Evolutionary conservation across 257 asterid species (phyloP).

Genomic region (Solanum etuberosum): DNA sequence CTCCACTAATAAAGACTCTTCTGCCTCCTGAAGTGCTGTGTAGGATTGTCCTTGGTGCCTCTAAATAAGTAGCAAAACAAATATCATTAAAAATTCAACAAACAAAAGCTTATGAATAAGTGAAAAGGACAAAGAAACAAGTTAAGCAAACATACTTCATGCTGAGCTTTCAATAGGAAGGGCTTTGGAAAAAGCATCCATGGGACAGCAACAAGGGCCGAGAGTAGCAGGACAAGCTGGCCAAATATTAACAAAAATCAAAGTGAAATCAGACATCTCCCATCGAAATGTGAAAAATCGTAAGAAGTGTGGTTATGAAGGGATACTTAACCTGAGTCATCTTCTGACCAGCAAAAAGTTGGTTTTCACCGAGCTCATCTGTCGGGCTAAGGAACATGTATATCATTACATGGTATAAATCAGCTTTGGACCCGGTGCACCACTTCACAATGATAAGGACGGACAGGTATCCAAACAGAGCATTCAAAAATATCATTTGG

Average conservation of each 20-base stretch:
- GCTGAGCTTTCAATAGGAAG: slow-evolving; percentile 68
- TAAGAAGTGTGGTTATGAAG: not conserved
- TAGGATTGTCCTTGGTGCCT: slow-evolving; percentile 85
- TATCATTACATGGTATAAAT: slow-evolving; percentile 95
- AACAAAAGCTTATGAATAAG: not conserved
- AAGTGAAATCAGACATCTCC: not conserved
- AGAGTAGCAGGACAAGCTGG: slow-evolving; percentile 63
- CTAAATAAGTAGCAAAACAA: slow-evolving; percentile 28
- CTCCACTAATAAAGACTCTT: slow-evolving; percentile 71
- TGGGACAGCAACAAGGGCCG: slow-evolving; percentile 83
- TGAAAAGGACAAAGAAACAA: not conserved
- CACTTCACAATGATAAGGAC: slow-evolving; percentile 80
- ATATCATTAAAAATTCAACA: not conserved
- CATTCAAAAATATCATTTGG: slow-evolving; percentile 80
- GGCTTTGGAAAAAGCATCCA: slow-evolving; percentile 99
- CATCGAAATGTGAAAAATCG: not conserved
- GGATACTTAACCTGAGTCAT: slow-evolving; percentile 50
- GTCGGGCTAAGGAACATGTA: slow-evolving; percentile 98
- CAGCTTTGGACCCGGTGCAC: slow-evolving; percentile 95
- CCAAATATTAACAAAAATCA: slow-evolving; percentile 2
- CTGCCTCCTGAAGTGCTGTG: slow-evolving; percentile 59
- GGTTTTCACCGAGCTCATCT: slow-evolving; percentile 87
- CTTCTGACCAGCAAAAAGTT: slow-evolving; percentile 92
- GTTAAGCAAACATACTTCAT: slow-evolving; percentile 36
- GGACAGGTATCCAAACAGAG: slow-evolving; percentile 89